These are phyloP conservation scores for Fusarium sp. DNA, from an alignment of 2,329 filamentous ascomycete species.

Conservation along the genomic window DNA sequence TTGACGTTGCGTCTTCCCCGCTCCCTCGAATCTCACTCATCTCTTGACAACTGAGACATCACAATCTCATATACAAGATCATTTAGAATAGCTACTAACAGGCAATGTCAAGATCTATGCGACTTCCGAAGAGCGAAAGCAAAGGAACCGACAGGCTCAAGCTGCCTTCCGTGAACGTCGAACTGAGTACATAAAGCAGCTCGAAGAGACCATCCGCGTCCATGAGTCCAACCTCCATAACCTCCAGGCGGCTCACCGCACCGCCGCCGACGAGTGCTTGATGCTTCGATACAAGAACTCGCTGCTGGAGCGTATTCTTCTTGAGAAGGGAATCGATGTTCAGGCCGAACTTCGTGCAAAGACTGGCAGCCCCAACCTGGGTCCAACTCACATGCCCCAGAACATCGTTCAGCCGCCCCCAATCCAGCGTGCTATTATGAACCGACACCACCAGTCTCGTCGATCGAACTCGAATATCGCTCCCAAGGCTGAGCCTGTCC, in stretches of 20 bases:
- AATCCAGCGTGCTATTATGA: conserved; percentile 83
- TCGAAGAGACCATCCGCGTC: conserved; percentile 96
- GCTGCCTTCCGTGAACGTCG: conserved; percentile 96
- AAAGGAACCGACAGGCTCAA: conserved; percentile 96
- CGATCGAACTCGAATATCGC: conserved; percentile 79
- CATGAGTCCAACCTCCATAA: conserved; percentile 95
- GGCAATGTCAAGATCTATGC: conserved; percentile 82
- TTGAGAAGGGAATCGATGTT: conserved; percentile 98
- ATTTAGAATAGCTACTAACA: conserved; percentile 34
- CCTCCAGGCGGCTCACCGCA: conserved; percentile 92
- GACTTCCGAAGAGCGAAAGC: conserved; percentile 97
- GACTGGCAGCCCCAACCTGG: conserved; percentile 85
- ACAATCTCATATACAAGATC: conserved; percentile 4
- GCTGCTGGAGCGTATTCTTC: conserved; percentile 89
- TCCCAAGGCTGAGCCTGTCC: conserved; percentile 74
- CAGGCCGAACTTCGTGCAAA: conserved; percentile 95
- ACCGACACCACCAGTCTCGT: conserved; percentile 80
- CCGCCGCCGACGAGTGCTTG: conserved; percentile 93
- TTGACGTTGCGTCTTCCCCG: conserved; percentile 14
- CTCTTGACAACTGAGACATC: conserved; percentile 9
- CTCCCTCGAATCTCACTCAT: not conserved
- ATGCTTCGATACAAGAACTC: conserved; percentile 99
- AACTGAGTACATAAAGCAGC: conserved; percentile 99
- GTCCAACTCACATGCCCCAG: conserved; percentile 73
- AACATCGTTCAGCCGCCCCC: conserved; percentile 78